These are phyloP conservation scores for Pythium phragmiticola DNA, from an alignment of 352 stramenopile species.

Conservation along the genomic window DNA sequence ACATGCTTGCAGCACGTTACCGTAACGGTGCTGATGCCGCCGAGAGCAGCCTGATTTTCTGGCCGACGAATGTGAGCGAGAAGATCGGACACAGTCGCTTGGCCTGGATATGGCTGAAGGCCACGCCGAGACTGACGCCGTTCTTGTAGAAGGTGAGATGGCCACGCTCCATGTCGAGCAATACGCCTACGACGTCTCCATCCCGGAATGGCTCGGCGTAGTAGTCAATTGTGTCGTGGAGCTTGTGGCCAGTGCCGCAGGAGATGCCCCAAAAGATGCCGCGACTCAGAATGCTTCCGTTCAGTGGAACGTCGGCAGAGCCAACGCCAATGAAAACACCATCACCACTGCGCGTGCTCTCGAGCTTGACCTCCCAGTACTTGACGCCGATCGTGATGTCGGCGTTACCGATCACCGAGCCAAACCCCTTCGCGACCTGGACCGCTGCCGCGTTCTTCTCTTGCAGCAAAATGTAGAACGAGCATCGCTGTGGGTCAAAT, in stretches of 20 bases:
- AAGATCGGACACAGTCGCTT: conserved; percentile 70
- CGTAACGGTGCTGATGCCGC: conserved; percentile 48
- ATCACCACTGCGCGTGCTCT: conserved; percentile 48
- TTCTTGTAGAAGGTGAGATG: conserved; percentile 82
- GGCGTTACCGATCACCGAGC: conserved; percentile 57
- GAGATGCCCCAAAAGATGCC: conserved; percentile 76
- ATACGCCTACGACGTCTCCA: conserved; percentile 68
- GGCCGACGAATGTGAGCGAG: conserved; percentile 63
- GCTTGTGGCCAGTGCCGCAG: conserved; percentile 74
- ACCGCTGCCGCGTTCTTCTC: conserved; percentile 49
- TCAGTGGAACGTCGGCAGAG: conserved; percentile 48
- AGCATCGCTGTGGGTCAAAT: conserved; percentile 66
- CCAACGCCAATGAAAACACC: conserved; percentile 76
- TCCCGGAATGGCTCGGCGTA: conserved; percentile 72
- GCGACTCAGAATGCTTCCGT: conserved; percentile 54
- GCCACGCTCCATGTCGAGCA: conserved; percentile 77
- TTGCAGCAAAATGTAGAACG: conserved; percentile 50
- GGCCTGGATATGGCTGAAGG: conserved; percentile 58
- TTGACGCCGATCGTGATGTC: conserved; percentile 65
- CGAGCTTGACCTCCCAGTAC: conserved; percentile 80
- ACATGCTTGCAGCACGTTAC: conserved; percentile 7
- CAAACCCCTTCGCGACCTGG: conserved; percentile 63
- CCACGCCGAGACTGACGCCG: conserved; percentile 65
- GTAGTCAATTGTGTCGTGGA: conserved; percentile 71
- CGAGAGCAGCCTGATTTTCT: conserved; percentile 64